Evolutionary conservation across 2,329 filamentous ascomycete species (phyloP).

Genomic region (Aspergillus ruber): DNA sequence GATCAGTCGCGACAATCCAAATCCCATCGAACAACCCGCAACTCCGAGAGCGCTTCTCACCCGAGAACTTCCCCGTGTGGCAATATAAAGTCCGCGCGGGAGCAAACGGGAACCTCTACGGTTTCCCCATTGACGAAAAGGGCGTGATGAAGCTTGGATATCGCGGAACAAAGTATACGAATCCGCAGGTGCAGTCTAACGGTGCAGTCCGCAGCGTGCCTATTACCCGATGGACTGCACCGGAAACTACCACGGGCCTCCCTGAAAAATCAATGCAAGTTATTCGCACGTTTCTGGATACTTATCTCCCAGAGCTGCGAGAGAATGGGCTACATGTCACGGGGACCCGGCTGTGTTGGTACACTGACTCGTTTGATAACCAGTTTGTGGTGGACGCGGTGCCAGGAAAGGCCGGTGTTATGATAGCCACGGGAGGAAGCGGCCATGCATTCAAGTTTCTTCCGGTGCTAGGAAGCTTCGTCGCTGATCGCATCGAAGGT

Average conservation of each 20-base stretch:
- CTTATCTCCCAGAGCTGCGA: constrained; percentile 41
- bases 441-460: constrained; percentile 60
- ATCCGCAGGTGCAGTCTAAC: constrained; percentile 33
- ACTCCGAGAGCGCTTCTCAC: constrained; percentile 37
- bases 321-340: constrained; percentile 33
- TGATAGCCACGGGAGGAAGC: constrained; percentile 56
- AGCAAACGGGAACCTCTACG: constrained; percentile 41
- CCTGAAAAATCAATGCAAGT: constrained; percentile 21
- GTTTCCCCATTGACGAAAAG: constrained; percentile 41
- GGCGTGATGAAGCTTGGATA: constrained; percentile 48
- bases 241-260: constrained; percentile 12
- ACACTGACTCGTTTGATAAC: constrained; percentile 51
- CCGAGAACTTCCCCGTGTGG: constrained; percentile 44
- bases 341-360: constrained; percentile 48
- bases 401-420: constrained; percentile 45
- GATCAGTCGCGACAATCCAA: constrained; percentile 40
- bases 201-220: constrained; percentile 36
- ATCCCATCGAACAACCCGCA: constrained; percentile 37
- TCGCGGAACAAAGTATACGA: constrained; percentile 47
- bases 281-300: constrained; percentile 29
- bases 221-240: constrained; percentile 31
- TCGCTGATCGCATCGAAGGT: constrained; percentile 47
- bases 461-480: constrained; percentile 51
- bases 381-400: constrained; percentile 51
- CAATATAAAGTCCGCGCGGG: constrained; percentile 32